A percentile compares a stretch with the other conserved stretches of the same genome.
Evolutionary conservation across 1,284 basidiomycete genomes (phyloP).

Genomic region (Blastosporella zonata): DNA sequence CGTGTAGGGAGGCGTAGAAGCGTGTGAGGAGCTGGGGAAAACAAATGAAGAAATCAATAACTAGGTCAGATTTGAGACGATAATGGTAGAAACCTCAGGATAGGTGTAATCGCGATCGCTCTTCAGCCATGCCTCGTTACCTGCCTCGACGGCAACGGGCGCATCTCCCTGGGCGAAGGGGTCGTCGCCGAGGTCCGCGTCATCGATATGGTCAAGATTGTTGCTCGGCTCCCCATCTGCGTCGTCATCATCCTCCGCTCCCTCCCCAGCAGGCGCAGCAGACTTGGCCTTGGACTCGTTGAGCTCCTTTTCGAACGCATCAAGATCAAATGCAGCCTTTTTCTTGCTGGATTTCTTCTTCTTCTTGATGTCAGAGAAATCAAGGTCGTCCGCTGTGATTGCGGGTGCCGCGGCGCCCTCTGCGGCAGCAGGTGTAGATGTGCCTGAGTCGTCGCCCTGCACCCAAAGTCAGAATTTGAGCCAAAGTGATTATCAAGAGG

Average conservation of each 20-base stretch:
- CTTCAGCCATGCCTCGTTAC: constrained; percentile 84
- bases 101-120: constrained; percentile 96
- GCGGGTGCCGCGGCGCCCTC: constrained; percentile 37
- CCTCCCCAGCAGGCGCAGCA: constrained; percentile 30
- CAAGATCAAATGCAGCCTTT: constrained; percentile 69
- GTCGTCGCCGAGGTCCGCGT: constrained; percentile 83
- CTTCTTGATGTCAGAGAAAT: constrained; percentile 85
- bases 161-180: constrained; percentile 69
- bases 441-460: constrained; percentile 61
- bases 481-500: neutral
- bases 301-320: constrained; percentile 90
- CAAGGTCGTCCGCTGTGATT: constrained; percentile 57
- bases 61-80: neutral
- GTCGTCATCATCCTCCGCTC: constrained; percentile 54
- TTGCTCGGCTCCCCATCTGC: constrained; percentile 64
- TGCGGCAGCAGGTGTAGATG: constrained; percentile 51
- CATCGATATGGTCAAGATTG: constrained; percentile 68
- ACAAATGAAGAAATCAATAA: constrained; percentile 8
- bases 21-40: constrained; percentile 78
- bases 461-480: constrained; percentile 4
- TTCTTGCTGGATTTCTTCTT: constrained; percentile 82
- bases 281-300: constrained; percentile 65
- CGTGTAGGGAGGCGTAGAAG: constrained; percentile 90
- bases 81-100: constrained; percentile 62
- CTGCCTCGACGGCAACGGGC: constrained; percentile 58